Evolutionary conservation across 192 early-diverging fungal species (phyloP).

Genomic region (Coemansia asiatica): DNA sequence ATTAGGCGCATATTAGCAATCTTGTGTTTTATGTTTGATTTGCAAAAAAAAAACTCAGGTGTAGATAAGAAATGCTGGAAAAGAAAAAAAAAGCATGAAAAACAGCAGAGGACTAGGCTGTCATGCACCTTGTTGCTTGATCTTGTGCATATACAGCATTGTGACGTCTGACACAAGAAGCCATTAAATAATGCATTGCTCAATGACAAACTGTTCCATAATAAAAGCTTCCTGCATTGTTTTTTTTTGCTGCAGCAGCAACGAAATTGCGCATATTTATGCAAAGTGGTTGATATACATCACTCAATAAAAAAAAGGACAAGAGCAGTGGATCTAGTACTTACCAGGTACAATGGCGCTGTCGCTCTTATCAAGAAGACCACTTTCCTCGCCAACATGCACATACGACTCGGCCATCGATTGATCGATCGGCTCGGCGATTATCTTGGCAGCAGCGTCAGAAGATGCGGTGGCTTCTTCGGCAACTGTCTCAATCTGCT

Average conservation of each 20-base stretch:
- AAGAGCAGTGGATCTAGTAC: neutral
- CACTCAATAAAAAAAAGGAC: neutral
- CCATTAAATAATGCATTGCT: too few relatives aligned
- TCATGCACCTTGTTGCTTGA: neutral
- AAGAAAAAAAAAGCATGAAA: neutral
- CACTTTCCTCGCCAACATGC: constrained; percentile 15
- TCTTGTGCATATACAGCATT: neutral
- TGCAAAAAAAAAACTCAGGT: neutral
- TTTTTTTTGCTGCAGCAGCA: too few relatives aligned
- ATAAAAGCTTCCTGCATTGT: too few relatives aligned
- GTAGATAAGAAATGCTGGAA: too few relatives aligned
- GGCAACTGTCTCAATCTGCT: constrained; percentile 3
- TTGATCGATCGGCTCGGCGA: neutral
- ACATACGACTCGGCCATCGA: constrained; percentile 38
- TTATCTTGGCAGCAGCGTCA: neutral
- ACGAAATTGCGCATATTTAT: neutral
- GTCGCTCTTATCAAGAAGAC: neutral
- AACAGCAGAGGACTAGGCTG: constrained; percentile 1
- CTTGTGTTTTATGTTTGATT: neutral
- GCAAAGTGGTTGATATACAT: neutral
- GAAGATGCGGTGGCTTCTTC: neutral
- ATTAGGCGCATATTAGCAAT: too few relatives aligned
- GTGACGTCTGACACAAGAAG: neutral
- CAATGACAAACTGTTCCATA: too few relatives aligned
- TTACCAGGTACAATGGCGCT: neutral